These are phyloP conservation scores for Bonia amplexicaulis DNA, from an alignment of 176 grass and related monocot species.

Conservation along the genomic window DNA sequence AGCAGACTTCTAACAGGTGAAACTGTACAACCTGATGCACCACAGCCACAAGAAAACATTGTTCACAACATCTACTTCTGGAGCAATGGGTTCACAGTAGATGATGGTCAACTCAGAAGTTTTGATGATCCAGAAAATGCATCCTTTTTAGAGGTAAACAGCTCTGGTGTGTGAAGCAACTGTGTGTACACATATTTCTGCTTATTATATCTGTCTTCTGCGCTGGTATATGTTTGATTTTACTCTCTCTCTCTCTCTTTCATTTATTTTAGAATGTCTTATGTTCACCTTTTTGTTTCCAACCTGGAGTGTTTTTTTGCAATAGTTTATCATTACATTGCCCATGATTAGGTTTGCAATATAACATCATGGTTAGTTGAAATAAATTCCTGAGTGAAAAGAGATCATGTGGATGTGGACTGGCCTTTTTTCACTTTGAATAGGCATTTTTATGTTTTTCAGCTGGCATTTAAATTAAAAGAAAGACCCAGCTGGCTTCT, in stretches of 20 bases:
- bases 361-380: conserved; percentile 5
- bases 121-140: conserved; percentile 86
- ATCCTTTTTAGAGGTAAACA: conserved; percentile 75
- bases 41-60: conserved; percentile 49
- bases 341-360: neutral
- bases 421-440: neutral
- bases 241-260: neutral
- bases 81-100: conserved; percentile 87
- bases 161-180: conserved; percentile 27
- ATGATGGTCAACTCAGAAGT: conserved; percentile 77
- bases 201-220: conserved; percentile 15
- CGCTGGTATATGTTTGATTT: neutral
- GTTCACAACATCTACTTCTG: conserved; percentile 75
- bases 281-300: neutral
- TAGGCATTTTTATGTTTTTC: neutral
- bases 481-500: conserved; percentile 7
- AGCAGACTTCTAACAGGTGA: conserved; percentile 60
- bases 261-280: neutral
- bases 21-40: conserved; percentile 40
- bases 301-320: conserved; percentile 1
- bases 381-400: conserved; percentile 10
- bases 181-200: neutral
- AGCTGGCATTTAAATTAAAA: neutral
- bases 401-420: neutral
- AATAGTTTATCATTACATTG: neutral